These are phyloP conservation scores for Trichoderma harzianum DNA, from an alignment of 2,329 filamentous ascomycete genomes.

Conservation along the genomic window DNA sequence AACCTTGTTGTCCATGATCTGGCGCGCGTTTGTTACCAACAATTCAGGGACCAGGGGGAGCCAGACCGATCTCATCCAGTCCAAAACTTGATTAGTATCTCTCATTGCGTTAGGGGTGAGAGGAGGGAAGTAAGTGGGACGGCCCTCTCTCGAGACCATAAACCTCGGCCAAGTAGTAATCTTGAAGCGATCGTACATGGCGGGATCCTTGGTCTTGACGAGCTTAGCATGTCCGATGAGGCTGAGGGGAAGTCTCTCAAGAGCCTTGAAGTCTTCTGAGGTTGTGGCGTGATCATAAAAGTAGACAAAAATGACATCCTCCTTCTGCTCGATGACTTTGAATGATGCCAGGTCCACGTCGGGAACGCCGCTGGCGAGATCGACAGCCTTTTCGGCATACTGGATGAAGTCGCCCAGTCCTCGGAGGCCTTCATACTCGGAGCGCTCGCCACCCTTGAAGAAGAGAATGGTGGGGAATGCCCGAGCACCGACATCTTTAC, in stretches of 20 bases:
- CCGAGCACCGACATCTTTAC: slow-evolving; percentile 78
- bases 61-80: slow-evolving; percentile 97
- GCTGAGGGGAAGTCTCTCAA: slow-evolving; percentile 81
- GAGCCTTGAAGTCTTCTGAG: slow-evolving; percentile 81
- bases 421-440: slow-evolving; percentile 89
- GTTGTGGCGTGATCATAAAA: slow-evolving; percentile 97
- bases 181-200: slow-evolving; percentile 79
- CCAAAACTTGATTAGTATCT: slow-evolving; percentile 71
- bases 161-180: slow-evolving; percentile 96
- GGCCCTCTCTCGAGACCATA: slow-evolving; percentile 82
- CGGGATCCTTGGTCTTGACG: slow-evolving; percentile 81
- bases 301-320: slow-evolving; percentile 95
- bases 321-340: slow-evolving; percentile 80
- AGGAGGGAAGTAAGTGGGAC: slow-evolving; percentile 84
- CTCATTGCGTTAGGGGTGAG: slow-evolving; percentile 90
- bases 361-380: slow-evolving; percentile 70
- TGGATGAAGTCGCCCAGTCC: slow-evolving; percentile 86
- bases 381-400: slow-evolving; percentile 83
- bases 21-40: slow-evolving; percentile 82
- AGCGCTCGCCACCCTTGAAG: slow-evolving; percentile 86
- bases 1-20: slow-evolving; percentile 92
- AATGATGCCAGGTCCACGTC: slow-evolving; percentile 77
- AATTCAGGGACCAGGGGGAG: slow-evolving; percentile 92
- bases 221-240: slow-evolving; percentile 89
- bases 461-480: slow-evolving; percentile 89